Evolutionary conservation across 2,329 filamentous ascomycete species (phyloP).

Genomic region (Plectosphaerella sp.): DNA sequence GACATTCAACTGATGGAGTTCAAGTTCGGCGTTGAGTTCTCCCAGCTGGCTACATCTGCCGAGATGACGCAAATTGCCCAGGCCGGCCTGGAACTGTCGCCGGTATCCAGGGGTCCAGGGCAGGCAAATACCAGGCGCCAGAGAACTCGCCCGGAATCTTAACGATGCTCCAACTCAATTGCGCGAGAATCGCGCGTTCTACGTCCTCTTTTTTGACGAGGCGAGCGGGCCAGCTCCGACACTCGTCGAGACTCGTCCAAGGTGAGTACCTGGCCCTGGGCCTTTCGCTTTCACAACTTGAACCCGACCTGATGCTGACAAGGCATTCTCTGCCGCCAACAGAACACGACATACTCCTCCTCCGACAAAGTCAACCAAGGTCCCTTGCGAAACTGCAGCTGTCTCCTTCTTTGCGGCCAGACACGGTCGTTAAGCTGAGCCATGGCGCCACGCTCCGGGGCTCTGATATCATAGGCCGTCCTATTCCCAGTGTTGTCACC

Average conservation of each 20-base stretch:
- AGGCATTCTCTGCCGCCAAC: neutral
- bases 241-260: constrained; percentile 1
- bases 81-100: too few relatives aligned
- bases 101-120: too few relatives aligned
- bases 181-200: neutral
- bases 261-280: neutral
- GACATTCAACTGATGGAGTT: too few relatives aligned
- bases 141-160: too few relatives aligned
- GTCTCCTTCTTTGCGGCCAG: constrained; percentile 26
- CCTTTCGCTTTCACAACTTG: neutral
- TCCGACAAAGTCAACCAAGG: constrained; percentile 30
- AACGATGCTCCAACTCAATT: too few relatives aligned
- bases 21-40: too few relatives aligned
- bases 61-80: too few relatives aligned
- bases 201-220: neutral
- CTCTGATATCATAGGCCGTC: constrained; percentile 59
- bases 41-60: too few relatives aligned
- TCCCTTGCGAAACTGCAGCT: constrained; percentile 31
- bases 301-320: too few relatives aligned
- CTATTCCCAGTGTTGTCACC: constrained; percentile 52
- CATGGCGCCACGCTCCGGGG: constrained; percentile 45
- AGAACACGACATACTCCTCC: constrained; percentile 36
- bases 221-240: neutral
- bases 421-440: constrained; percentile 24
- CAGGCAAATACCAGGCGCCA: too few relatives aligned